Conservation (phyloP, 225 moss, liverwort and hornwort species). For the Asterella californica region DNA sequence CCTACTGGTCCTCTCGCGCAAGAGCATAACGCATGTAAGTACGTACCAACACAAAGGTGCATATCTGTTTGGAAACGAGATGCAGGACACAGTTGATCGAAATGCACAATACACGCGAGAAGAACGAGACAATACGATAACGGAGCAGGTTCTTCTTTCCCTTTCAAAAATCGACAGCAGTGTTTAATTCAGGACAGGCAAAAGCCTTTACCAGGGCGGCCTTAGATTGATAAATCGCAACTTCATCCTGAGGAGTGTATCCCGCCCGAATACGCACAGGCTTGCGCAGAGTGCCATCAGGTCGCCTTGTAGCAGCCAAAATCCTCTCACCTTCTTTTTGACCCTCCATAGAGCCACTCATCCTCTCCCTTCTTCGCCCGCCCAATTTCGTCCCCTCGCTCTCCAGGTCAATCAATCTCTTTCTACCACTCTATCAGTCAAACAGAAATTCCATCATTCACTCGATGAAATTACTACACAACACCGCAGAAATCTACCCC, state of each 20-base stretch:
- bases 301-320: conserved; percentile 77
- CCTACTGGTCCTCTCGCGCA: no score
- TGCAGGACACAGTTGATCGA: neutral
- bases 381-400: neutral
- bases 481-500: neutral
- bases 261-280: conserved; percentile 97
- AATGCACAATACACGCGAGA: no score
- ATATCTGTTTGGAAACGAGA: neutral
- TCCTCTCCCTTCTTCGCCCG: conserved; percentile 2
- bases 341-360: conserved; percentile 36
- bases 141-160: neutral
- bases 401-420: neutral
- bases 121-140: neutral
- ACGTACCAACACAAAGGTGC: neutral
- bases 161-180: neutral
- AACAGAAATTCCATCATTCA: no score
- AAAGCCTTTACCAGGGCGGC: conserved; percentile 55
- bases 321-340: conserved; percentile 63
- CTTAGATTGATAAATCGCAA: conserved; percentile 94
- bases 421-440: neutral
- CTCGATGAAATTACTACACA: no score
- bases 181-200: neutral
- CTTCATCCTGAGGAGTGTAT: conserved; percentile 98
- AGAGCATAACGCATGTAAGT: no score
- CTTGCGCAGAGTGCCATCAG: conserved; percentile 89